phyloP scores from a whole-genome alignment of 192 early-diverging fungal genomes.

The Backusella tuberculispora region DNA sequence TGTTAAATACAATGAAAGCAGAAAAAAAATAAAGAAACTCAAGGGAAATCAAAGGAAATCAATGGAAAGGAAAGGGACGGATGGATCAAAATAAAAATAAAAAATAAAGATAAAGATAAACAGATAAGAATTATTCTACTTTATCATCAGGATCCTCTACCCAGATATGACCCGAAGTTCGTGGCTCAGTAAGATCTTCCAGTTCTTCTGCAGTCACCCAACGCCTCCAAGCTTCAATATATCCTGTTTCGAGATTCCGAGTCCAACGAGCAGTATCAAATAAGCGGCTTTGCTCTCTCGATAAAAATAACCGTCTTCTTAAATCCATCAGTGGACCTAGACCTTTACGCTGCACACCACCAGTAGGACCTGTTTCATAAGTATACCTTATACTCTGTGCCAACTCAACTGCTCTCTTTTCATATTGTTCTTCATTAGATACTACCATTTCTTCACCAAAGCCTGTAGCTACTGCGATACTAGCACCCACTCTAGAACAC shows the following conservation, averaged over 20 bases:
- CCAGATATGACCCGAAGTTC: slow-evolving; percentile 45
- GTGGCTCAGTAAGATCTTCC: slow-evolving; percentile 38
- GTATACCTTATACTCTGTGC: slow-evolving; percentile 55
- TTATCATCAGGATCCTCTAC: slow-evolving; percentile 46
- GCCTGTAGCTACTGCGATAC: slow-evolving; percentile 83
- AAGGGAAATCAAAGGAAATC: not conserved
- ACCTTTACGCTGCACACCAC: slow-evolving; percentile 46
- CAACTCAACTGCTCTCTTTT: slow-evolving; percentile 65
- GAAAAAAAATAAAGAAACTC: not conserved
- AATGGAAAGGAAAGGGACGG: slow-evolving; percentile 23
- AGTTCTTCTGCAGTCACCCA: slow-evolving; percentile 69
- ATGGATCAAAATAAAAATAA: slow-evolving; percentile 26
- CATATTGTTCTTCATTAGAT: slow-evolving; percentile 62
- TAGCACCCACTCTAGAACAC: slow-evolving; percentile 88
- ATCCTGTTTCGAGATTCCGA: slow-evolving; percentile 76
- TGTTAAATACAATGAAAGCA: not conserved
- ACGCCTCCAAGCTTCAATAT: slow-evolving; percentile 70
- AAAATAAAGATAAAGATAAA: slow-evolving; percentile 13
- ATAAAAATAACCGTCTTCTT: slow-evolving; percentile 72
- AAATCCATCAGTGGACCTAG: slow-evolving; percentile 63
- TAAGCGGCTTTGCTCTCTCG: slow-evolving; percentile 75
- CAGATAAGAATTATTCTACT: slow-evolving; percentile 1
- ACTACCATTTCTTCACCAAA: slow-evolving; percentile 72
- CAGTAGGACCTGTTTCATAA: slow-evolving; percentile 38
- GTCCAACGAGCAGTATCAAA: slow-evolving; percentile 93